Percentiles rank a stretch among this genome's conserved stretches.
These are phyloP conservation scores for Penicillium sp. DNA, from an alignment of 2,329 filamentous ascomycete species.

Conservation along the genomic window DNA sequence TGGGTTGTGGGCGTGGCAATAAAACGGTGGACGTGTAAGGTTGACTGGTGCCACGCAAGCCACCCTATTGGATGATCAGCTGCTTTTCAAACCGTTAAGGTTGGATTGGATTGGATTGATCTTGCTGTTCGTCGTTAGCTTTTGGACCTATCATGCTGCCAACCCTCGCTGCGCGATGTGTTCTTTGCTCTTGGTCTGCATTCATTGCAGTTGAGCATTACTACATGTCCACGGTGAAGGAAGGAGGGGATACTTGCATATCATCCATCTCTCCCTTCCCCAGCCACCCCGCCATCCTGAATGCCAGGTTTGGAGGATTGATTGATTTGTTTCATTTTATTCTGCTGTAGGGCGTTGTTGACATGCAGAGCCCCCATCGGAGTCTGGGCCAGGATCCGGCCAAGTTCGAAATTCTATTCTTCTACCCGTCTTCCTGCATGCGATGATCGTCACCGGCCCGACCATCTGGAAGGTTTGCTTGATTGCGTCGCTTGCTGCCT, in stretches of 20 bases:
- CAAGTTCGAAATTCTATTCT: conserved; percentile 19
- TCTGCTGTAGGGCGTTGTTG: conserved; percentile 3
- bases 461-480: conserved; percentile 2
- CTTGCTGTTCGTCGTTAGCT: neutral
- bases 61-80: conserved; percentile 21
- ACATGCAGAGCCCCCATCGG: conserved; percentile 13
- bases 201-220: neutral
- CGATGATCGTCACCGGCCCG: conserved; percentile 1
- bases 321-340: neutral
- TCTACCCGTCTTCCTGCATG: conserved; percentile 7
- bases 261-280: conserved; percentile 15
- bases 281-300: conserved; percentile 2
- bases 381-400: conserved; percentile 11
- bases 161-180: neutral
- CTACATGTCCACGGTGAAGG: neutral
- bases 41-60: conserved; percentile 14
- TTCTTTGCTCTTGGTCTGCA: neutral
- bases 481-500: neutral
- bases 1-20: conserved; percentile 21
- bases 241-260: conserved; percentile 15
- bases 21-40: conserved; percentile 17
- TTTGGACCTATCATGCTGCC: conserved; percentile 11
- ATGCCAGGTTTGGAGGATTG: conserved; percentile 2
- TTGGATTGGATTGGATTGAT: conserved; percentile 14
- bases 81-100: conserved; percentile 23